These are phyloP conservation scores for Solanum rostratum DNA, from an alignment of 257 asterid genomes.

Conservation along the genomic window DNA sequence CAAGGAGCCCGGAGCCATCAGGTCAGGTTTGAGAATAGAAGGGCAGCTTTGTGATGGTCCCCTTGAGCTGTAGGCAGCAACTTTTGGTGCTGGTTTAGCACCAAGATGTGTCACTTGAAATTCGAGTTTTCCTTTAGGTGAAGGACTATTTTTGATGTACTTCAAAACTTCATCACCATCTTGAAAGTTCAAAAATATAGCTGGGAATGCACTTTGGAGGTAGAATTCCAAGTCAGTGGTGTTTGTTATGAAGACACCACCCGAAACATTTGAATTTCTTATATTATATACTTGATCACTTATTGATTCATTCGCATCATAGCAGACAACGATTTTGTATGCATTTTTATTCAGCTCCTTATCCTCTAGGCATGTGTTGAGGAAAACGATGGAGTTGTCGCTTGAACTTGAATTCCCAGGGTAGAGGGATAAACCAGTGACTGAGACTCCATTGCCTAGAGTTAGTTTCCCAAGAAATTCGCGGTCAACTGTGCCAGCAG, in stretches of 20 bases:
- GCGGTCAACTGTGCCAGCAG: conserved; percentile 61
- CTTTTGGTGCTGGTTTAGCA: conserved; percentile 44
- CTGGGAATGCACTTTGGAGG: conserved; percentile 30
- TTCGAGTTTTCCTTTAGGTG: conserved; percentile 29
- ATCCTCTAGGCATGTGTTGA: conserved; percentile 13
- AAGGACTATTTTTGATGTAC: conserved; percentile 22
- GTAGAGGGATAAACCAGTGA: conserved; percentile 41
- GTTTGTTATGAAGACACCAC: conserved; percentile 48
- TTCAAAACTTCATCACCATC: conserved; percentile 32
- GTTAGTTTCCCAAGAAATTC: conserved; percentile 27
- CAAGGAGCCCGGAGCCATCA: conserved; percentile 52
- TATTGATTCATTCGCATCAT: conserved; percentile 28
- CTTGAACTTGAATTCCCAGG: conserved; percentile 30
- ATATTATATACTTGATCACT: conserved; percentile 26
- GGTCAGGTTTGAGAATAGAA: conserved; percentile 45
- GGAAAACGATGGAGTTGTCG: conserved; percentile 13
- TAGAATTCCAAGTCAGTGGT: conserved; percentile 21
- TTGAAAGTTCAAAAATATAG: conserved; percentile 22
- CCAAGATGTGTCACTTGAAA: conserved; percentile 38
- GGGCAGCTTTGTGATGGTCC: conserved; percentile 76
- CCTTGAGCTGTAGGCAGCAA: conserved; percentile 59
- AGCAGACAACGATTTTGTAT: conserved; percentile 32
- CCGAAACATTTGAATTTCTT: conserved; percentile 13
- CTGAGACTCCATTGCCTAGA: conserved; percentile 37
- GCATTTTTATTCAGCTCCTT: conserved; percentile 9